Evolutionary conservation across 2,329 filamentous ascomycete genomes (phyloP), one percentile per base, ranked within the genome.

Genomic region (Neurospora sp.): DNA sequence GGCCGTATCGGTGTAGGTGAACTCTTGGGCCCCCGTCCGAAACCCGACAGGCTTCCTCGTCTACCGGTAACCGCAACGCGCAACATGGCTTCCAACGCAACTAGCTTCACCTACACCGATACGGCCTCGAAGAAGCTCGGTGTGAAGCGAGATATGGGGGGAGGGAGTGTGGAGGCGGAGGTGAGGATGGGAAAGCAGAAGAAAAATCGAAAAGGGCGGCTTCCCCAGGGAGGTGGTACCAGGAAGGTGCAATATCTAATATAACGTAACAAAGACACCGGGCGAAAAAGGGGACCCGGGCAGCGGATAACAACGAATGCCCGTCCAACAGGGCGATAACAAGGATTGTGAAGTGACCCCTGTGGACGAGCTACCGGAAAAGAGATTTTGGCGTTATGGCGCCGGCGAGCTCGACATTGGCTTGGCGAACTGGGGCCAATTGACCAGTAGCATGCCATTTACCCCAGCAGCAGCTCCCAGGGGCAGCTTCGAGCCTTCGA

Each of bases 31-130:
- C 39, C 28, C 38, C 42, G 23, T 67, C 58, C 38, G 62, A 66
- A 38, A 46, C 28, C 15, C 4, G 19, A 23, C 40, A 33, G 39
- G 36, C 52, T 23, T 52, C 33, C 33, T 38, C 19, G 42, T 42
- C 38, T 46, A 36, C 19, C 62, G 43, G 40, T 66, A 46, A 58
- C 67, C 69, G 19, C 69, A 72, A 52, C 73, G 73, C 72, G 38
- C 70, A 42, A 68, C 62, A 87, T 87, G 85, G 84, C 84, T 75
- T 81, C 87, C 76, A 91, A 91, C 79, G 86, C 87, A 76, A 90
- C 86, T 42, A 78, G 76, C 79, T n/a, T n/a, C n/a, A n/a, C n/a
- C n/a, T n/a, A n/a, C n/a, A n/a, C n/a, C n/a, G n/a, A 62, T 62
- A 62, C 42, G 66, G 68, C 68, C 38, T 67, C 42, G 67, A 15